Conservation (phyloP, 352 stramenopile species). For the Elongisporangium anandrum region DNA sequence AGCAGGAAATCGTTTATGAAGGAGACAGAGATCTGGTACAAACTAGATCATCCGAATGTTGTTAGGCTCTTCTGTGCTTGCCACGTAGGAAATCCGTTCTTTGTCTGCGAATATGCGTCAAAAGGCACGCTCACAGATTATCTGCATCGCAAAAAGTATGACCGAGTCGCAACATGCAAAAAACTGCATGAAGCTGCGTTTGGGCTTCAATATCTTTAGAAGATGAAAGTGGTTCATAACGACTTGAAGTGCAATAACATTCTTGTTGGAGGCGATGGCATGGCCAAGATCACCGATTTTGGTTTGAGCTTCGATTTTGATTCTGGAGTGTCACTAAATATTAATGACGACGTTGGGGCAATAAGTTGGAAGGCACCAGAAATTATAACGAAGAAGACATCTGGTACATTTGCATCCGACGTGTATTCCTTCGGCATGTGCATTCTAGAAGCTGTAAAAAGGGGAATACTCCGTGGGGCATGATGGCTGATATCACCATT, state of each 20-base stretch:
- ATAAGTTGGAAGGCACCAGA: not conserved
- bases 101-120: constrained; percentile 13
- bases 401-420: not conserved
- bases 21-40: constrained; percentile 5
- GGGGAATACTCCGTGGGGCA: not conserved
- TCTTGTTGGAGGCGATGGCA: constrained; percentile 6
- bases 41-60: constrained; percentile 2
- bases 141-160: constrained; percentile 5
- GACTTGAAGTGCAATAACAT: constrained; percentile 29
- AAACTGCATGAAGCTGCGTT: constrained; percentile 22
- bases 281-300: not conserved
- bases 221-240: constrained; percentile 16
- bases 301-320: not conserved
- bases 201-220: constrained; percentile 16
- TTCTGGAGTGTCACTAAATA: not conserved
- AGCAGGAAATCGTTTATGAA: constrained; percentile 5
- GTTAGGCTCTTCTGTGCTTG: constrained; percentile 7
- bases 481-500: not conserved
- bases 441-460: not conserved
- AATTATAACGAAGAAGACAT: not conserved
- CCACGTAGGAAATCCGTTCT: constrained; percentile 7
- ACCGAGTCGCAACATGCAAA: constrained; percentile 5
- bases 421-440: not conserved
- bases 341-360: not conserved
- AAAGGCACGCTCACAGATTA: constrained; percentile 13